phyloP scores from a whole-genome alignment of 2,329 filamentous ascomycete species.

The Monosporascus sp. region DNA sequence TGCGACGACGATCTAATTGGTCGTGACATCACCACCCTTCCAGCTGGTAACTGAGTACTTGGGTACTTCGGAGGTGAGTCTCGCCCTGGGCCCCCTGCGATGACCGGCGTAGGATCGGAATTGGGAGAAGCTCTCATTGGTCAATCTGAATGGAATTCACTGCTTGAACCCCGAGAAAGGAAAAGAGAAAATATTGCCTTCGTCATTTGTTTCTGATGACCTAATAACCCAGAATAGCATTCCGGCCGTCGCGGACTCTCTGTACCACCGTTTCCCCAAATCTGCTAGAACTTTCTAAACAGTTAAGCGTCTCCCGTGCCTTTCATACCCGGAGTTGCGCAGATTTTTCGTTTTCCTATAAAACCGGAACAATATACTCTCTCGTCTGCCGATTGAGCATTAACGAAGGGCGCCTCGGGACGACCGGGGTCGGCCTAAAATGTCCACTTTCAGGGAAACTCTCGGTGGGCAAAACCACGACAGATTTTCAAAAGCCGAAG shows the following conservation, averaged over 20 bases:
- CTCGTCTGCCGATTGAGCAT: not conserved
- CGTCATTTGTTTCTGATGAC: no score
- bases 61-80: no score
- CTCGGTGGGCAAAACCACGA: slow-evolving; percentile 32
- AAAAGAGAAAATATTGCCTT: no score
- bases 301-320: no score
- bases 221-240: no score
- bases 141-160: not conserved
- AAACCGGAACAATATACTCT: not conserved
- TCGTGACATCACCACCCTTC: not conserved
- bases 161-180: no score
- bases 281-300: no score
- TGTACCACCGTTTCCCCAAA: no score
- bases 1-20: not conserved
- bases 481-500: slow-evolving; percentile 28
- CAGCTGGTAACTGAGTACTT: no score
- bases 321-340: no score
- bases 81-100: not conserved
- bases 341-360: no score
- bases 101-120: not conserved
- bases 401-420: slow-evolving; percentile 19
- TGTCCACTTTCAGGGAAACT: slow-evolving; percentile 16
- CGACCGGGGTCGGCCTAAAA: slow-evolving; percentile 19
- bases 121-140: not conserved
- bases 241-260: no score